Evolutionary conservation across 2,329 filamentous ascomycete genomes (phyloP), one percentile per base, ranked within the genome.

Genomic region (Xylaria sp.): DNA sequence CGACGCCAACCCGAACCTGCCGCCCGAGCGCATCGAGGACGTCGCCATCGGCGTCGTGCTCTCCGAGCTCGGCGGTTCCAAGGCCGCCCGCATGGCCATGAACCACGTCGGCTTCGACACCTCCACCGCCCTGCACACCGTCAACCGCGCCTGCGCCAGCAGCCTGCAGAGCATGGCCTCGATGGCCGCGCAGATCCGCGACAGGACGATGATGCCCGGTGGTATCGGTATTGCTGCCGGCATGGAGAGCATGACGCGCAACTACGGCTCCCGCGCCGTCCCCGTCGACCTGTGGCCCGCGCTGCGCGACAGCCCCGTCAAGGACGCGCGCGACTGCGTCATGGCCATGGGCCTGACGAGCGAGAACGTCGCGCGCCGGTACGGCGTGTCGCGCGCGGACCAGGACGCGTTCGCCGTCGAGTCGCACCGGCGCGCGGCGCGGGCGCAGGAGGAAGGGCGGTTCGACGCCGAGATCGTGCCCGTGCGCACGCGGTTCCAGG

Each of bases 201-300:
- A 82, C 0, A 91, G 89, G 1, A 82, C 84, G 63, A 88, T 93
- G n/a, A n/a, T n/a, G n/a, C n/a, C n/a, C 29, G 24, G 6, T 47
- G 82, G 86, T 57, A 78, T 81, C 0, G 92, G 91, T 55, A 85
- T 97, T 57, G 92, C 87, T 8, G 92, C 90, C 1, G 92, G 92
- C 24, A 96, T 95, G 90, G 92, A 97, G 81, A 93, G 89, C 75
- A 97, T 97, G 92, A 96, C 91, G 60, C 78, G 88, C 61, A 96
- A 96, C 75, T 97, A 97, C 73, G 92, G 87, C 47, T 85, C 79
- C 21, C 79, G 86, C 52, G 92, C 92, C n/a, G 94, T 97, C 40
- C 92, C 92, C 0, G 87, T 86, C 0, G 84, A 91, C 59, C 74
- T 91, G 9, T 96, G 91, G 91, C 86, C 88, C 0, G 86, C 82